phyloP scores from a whole-genome alignment of 139 green algal species.

The Chlamydomonas incerta region DNA sequence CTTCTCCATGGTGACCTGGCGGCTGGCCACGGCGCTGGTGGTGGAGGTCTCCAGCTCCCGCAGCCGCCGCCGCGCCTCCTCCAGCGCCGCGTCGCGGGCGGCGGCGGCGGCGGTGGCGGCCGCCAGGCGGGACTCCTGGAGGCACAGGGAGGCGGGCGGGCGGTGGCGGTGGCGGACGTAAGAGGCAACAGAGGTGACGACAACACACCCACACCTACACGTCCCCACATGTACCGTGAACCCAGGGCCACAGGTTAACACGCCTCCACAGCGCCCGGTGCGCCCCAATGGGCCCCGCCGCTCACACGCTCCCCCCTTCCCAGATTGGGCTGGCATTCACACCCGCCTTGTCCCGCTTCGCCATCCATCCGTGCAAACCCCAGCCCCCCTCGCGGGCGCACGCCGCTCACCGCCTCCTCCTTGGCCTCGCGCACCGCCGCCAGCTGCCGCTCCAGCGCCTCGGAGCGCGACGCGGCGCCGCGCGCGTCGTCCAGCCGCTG shows the following conservation, averaged over 20 bases:
- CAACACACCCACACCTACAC: no score
- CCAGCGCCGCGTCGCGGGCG: not conserved
- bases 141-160: no score
- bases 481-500: constrained; percentile 25
- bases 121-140: not conserved
- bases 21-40: constrained; percentile 1
- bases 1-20: constrained; percentile 17
- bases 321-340: not conserved
- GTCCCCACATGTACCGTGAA: no score
- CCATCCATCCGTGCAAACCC: not conserved
- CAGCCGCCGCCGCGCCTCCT: constrained; percentile 8
- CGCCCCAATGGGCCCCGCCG: not conserved
- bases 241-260: not conserved
- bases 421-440: not conserved
- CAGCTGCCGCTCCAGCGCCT: not conserved
- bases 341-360: not conserved
- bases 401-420: constrained; percentile 27
- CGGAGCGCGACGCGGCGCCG: not conserved
- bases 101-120: not conserved
- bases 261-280: not conserved
- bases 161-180: no score
- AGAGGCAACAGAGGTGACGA: no score
- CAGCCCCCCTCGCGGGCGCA: no score
- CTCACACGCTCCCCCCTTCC: no score
- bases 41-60: constrained; percentile 3